Conservation (phyloP, 2,329 filamentous ascomycete genomes). For the Pseudocercospora crystallina region DNA sequence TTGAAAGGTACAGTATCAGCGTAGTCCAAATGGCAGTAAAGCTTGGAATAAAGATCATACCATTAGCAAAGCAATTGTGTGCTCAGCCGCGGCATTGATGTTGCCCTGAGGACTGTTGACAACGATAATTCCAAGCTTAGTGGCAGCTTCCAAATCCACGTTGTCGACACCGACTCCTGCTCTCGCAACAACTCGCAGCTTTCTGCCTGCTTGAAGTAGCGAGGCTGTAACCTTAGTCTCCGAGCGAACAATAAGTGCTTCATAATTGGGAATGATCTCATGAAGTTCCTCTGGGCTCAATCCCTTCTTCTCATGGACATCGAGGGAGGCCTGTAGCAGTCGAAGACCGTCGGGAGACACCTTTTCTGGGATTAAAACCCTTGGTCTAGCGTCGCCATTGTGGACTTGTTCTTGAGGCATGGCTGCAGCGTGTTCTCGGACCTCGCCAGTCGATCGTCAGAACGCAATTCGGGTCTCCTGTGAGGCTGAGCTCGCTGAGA, state of each 20-base stretch:
- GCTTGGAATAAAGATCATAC: constrained; percentile 27
- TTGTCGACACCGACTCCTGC: constrained; percentile 84
- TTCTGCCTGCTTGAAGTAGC: constrained; percentile 64
- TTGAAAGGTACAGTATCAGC: no score
- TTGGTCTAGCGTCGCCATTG: constrained; percentile 36
- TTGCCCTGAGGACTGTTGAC: constrained; percentile 79
- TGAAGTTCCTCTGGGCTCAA: constrained; percentile 64
- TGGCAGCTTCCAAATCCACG: constrained; percentile 72
- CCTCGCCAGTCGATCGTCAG: no score
- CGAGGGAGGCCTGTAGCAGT: constrained; percentile 63
- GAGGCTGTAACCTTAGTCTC: constrained; percentile 76
- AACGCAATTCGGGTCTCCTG: no score
- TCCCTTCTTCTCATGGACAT: constrained; percentile 67
- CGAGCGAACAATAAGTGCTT: constrained; percentile 76
- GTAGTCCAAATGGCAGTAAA: no score
- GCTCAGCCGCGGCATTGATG: constrained; percentile 65
- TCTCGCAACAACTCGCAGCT: constrained; percentile 73
- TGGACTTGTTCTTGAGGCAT: constrained; percentile 13
- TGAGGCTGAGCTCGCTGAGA: no score
- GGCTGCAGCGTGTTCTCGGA: neutral
- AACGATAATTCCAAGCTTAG: constrained; percentile 71
- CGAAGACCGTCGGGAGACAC: constrained; percentile 75
- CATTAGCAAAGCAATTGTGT: constrained; percentile 60
- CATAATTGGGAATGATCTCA: constrained; percentile 67
- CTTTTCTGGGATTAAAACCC: constrained; percentile 75